A percentile compares a stretch with the other conserved stretches of the same genome.
Evolutionary conservation across 2,329 filamentous ascomycete genomes (phyloP).

Genomic region (Metarhizium rileyi): DNA sequence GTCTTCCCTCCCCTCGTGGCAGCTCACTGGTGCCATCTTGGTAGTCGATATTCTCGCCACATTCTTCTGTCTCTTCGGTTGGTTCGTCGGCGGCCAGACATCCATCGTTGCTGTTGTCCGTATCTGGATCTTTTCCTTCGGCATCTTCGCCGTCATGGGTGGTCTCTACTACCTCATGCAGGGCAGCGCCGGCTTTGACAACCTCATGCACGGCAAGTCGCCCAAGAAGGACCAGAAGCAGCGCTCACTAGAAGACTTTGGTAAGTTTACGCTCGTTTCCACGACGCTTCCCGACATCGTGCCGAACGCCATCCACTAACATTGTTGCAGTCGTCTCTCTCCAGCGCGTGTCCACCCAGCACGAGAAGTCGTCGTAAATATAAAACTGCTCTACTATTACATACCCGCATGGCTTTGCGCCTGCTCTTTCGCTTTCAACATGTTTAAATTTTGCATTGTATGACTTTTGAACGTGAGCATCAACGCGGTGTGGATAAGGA

Average conservation of each 20-base stretch:
- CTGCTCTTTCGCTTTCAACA: conserved; percentile 28
- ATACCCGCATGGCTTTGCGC: conserved; percentile 28
- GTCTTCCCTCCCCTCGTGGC: conserved; percentile 82
- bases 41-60: conserved; percentile 77
- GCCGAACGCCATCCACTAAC: conserved; percentile 33
- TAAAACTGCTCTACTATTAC: conserved; percentile 19
- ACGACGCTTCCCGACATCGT: not conserved
- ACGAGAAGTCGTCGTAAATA: conserved; percentile 73
- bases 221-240: conserved; percentile 75
- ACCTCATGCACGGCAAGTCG: conserved; percentile 86
- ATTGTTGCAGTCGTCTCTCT: conserved; percentile 64
- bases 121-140: conserved; percentile 87
- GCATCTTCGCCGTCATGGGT: conserved; percentile 77
- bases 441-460: conserved; percentile 31
- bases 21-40: conserved; percentile 68
- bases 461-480: conserved; percentile 24
- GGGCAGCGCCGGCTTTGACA: conserved; percentile 73
- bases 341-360: conserved; percentile 83
- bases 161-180: conserved; percentile 68
- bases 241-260: conserved; percentile 79
- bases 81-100: conserved; percentile 59
- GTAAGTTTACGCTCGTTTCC: conserved; percentile 45
- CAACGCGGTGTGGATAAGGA: conserved; percentile 24
- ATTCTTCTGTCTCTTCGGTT: conserved; percentile 78
- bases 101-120: conserved; percentile 77